phyloP scores from a whole-genome alignment of 108 stramenopile species.

The Parietichytrium sp. region DNA sequence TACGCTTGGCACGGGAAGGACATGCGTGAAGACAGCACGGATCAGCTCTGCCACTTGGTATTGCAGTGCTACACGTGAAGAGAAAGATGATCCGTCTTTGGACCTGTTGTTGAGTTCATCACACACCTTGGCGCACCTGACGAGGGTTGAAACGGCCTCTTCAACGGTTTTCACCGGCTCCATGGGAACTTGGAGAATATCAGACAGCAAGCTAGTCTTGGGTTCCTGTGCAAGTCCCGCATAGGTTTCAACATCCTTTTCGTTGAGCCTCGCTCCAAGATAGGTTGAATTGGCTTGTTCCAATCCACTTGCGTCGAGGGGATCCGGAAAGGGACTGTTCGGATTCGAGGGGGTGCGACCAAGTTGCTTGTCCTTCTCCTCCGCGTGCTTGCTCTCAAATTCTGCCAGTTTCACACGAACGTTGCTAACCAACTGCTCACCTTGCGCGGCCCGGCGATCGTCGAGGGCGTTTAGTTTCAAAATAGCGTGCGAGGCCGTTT shows the following conservation, averaged over 20 bases:
- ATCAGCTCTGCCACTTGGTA: conserved; percentile 43
- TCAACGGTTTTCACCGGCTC: not conserved
- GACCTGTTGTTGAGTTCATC: conserved; percentile 17
- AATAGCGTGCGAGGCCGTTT: conserved; percentile 8
- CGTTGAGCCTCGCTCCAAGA: not conserved
- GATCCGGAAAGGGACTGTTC: not conserved
- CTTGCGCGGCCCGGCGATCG: not conserved
- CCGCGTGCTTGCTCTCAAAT: not conserved
- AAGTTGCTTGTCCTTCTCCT: not conserved
- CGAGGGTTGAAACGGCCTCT: conserved; percentile 15
- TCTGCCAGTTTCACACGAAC: not conserved
- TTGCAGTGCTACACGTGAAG: conserved; percentile 37
- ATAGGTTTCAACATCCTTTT: conserved; percentile 1
- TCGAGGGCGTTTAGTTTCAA: conserved; percentile 5
- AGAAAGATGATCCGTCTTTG: conserved; percentile 31
- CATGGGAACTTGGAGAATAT: conserved; percentile 30
- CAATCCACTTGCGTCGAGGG: not conserved
- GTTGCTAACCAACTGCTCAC: not conserved
- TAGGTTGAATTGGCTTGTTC: not conserved
- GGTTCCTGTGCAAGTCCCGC: conserved; percentile 20
- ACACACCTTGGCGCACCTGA: conserved; percentile 24
- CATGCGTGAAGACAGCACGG: conserved; percentile 44
- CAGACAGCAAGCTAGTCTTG: not conserved
- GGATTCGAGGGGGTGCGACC: not conserved
- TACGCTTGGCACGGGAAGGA: not conserved